Percentiles rank a stretch among this genome's conserved stretches.
Conservation (phyloP, 2,329 filamentous ascomycete genomes). For the Mariannaea elegans region DNA sequence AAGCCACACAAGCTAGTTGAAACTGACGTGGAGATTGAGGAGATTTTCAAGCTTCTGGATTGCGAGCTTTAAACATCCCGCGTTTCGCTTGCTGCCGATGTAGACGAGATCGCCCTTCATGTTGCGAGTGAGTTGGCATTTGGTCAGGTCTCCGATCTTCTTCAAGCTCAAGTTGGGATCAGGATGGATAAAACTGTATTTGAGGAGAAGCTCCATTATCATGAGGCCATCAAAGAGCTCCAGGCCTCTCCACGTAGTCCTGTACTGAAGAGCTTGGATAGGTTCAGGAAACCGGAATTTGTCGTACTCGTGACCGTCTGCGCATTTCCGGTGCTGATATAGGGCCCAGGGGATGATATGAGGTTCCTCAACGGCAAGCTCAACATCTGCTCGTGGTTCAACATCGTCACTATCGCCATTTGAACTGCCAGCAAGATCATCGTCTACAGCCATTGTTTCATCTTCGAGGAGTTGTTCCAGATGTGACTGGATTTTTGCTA, state of each 20-base stretch:
- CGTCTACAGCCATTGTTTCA: constrained; percentile 27
- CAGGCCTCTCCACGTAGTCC: constrained; percentile 39
- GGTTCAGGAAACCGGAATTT: constrained; percentile 33
- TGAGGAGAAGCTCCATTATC: constrained; percentile 24
- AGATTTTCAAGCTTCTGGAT: constrained; percentile 35
- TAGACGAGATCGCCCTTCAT: constrained; percentile 40
- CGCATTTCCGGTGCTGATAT: constrained; percentile 3
- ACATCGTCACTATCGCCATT: not conserved
- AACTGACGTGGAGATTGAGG: constrained; percentile 26
- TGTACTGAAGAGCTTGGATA: constrained; percentile 29
- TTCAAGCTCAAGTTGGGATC: constrained; percentile 18
- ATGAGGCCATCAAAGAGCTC: constrained; percentile 19
- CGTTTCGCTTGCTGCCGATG: constrained; percentile 32
- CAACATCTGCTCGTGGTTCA: constrained; percentile 28
- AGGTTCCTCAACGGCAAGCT: constrained; percentile 25
- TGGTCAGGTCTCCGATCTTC: constrained; percentile 9
- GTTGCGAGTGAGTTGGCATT: constrained; percentile 42
- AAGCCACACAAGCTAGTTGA: not conserved
- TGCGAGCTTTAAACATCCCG: constrained; percentile 21
- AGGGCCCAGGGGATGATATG: constrained; percentile 37
- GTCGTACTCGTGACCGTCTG: constrained; percentile 22
- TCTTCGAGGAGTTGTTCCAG: constrained; percentile 32
- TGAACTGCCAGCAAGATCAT: not conserved
- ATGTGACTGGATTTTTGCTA: constrained; percentile 27
- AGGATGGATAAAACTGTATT: constrained; percentile 26